Evolutionary conservation across 768 basidiomycete species (phyloP).

Genomic region (Gloeostereum incarnatum): DNA sequence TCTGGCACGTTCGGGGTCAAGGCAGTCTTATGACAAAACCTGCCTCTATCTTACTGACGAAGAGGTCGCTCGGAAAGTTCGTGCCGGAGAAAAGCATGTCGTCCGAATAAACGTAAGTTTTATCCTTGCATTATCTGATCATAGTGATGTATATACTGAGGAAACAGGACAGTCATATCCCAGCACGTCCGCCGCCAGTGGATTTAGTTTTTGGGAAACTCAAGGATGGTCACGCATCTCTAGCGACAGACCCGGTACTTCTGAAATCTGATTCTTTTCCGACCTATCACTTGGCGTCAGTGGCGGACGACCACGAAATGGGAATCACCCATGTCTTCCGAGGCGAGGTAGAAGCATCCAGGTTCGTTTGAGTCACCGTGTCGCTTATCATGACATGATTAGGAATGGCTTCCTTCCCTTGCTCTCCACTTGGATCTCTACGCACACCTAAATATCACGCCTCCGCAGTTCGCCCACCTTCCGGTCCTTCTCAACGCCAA

Average conservation of each 20-base stretch:
- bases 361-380: neutral
- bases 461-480: slow-evolving; percentile 85
- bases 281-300: slow-evolving; percentile 93
- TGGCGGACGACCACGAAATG: slow-evolving; percentile 96
- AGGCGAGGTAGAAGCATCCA: slow-evolving; percentile 66
- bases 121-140: neutral
- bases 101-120: slow-evolving; percentile 78
- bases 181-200: slow-evolving; percentile 33
- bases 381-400: slow-evolving; percentile 1
- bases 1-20: slow-evolving; percentile 65
- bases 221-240: slow-evolving; percentile 66
- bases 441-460: slow-evolving; percentile 55
- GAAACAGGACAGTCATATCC: slow-evolving; percentile 57
- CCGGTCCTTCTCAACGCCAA: slow-evolving; percentile 86
- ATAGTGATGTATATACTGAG: neutral
- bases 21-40: slow-evolving; percentile 77
- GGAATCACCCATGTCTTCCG: slow-evolving; percentile 91
- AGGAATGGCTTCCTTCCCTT: slow-evolving; percentile 97
- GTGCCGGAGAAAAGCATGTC: slow-evolving; percentile 69
- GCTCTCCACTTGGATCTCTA: slow-evolving; percentile 90
- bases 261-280: slow-evolving; percentile 91
- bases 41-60: slow-evolving; percentile 85
- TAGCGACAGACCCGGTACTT: slow-evolving; percentile 85
- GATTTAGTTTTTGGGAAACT: slow-evolving; percentile 76
- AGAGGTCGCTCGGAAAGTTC: slow-evolving; percentile 66